Conservation (phyloP, 1,284 basidiomycete genomes). For the Singerocomus inundabilis region DNA sequence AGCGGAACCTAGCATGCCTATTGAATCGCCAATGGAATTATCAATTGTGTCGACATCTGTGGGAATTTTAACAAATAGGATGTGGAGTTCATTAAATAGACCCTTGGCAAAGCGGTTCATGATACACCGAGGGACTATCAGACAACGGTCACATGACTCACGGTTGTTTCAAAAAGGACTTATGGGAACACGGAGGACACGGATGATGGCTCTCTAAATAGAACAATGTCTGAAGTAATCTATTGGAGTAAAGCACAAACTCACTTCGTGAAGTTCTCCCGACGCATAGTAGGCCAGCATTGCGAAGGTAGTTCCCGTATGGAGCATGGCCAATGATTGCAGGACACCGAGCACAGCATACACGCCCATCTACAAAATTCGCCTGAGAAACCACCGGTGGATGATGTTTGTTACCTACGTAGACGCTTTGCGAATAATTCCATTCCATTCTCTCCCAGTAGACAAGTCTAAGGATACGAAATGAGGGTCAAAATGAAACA, state of each 20-base stretch:
- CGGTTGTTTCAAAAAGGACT: conserved; percentile 88
- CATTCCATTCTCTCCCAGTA: conserved; percentile 70
- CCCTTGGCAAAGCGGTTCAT: conserved; percentile 81
- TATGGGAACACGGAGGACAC: conserved; percentile 77
- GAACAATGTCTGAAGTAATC: not conserved
- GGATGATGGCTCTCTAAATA: conserved; percentile 51
- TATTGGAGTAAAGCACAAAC: not conserved
- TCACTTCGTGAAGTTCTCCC: conserved; percentile 33
- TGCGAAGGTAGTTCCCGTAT: conserved; percentile 55
- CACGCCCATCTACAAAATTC: conserved; percentile 55
- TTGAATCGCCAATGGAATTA: conserved; percentile 71
- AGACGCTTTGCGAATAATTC: conserved; percentile 54
- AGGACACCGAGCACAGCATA: conserved; percentile 57
- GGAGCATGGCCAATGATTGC: conserved; percentile 51
- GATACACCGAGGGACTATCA: conserved; percentile 80
- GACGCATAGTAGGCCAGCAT: conserved; percentile 65
- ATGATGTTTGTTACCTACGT: conserved; percentile 40
- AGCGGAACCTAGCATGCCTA: conserved; percentile 75
- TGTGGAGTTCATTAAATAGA: conserved; percentile 15
- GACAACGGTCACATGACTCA: too few species aligned
- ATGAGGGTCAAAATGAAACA: not conserved
- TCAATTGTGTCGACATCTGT: conserved; percentile 86
- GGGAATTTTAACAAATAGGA: not conserved
- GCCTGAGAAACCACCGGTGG: conserved; percentile 1
- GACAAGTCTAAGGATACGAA: conserved; percentile 50